These are phyloP conservation scores for Sporothrix humicola DNA, from an alignment of 2,329 filamentous ascomycete genomes.

Conservation along the genomic window DNA sequence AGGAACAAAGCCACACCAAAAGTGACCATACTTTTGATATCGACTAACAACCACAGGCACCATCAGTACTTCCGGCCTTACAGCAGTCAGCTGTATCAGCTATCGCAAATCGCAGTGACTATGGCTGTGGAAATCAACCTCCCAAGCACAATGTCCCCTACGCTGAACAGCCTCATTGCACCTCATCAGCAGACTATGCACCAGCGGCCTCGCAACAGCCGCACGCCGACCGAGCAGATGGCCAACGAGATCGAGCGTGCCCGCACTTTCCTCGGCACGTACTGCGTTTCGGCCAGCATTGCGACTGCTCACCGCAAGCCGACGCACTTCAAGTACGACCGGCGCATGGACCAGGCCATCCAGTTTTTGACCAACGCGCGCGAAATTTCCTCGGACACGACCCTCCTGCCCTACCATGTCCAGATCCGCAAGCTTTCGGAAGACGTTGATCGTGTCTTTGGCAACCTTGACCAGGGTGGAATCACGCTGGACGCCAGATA, in stretches of 20 bases:
- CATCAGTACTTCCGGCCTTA: constrained; percentile 37
- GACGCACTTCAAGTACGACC: constrained; percentile 37
- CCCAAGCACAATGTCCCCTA: constrained; percentile 12
- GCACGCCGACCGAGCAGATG: constrained; percentile 29
- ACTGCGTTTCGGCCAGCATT: constrained; percentile 38
- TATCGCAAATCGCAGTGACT: constrained; percentile 38
- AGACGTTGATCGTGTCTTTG: constrained; percentile 37
- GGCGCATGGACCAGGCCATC: constrained; percentile 35
- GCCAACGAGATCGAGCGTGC: constrained; percentile 36
- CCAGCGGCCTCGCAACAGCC: neutral
- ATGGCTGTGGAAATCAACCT: constrained; percentile 39
- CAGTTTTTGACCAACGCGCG: constrained; percentile 33
- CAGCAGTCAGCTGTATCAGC: constrained; percentile 39
- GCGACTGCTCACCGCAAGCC: constrained; percentile 38
- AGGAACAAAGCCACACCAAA: neutral
- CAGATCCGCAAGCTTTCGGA: constrained; percentile 38
- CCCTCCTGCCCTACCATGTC: constrained; percentile 36
- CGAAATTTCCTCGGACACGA: constrained; percentile 32
- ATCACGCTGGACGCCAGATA: constrained; percentile 36
- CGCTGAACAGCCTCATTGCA: neutral
- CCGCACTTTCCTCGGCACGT: constrained; percentile 37
- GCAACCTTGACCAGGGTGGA: constrained; percentile 28
- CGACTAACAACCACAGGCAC: constrained; percentile 34
- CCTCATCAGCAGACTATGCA: neutral
- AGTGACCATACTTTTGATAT: neutral